Evolutionary conservation across 768 basidiomycete species (phyloP), one percentile per base, ranked within the genome.

Genomic region (Termitomyces titanicus): DNA sequence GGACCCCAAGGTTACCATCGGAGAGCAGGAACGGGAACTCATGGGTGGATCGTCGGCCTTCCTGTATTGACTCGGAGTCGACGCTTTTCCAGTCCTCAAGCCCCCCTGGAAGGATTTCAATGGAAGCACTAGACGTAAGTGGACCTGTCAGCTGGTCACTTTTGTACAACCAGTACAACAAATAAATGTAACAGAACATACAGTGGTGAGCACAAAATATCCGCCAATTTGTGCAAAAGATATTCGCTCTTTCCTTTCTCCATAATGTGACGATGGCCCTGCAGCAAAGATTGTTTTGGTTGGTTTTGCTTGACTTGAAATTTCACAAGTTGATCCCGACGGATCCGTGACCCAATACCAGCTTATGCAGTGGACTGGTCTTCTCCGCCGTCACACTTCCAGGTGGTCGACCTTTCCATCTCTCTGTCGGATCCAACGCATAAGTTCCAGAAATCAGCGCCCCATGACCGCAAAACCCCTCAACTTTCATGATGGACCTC

Each of bases 51-150:
- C 63, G 64, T 35, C 61, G 59, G 11, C 61, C 43, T 11, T 55
- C 61, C 20, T 62, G 53, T 20, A 64, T 59, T 29, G 58, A 5
- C 44, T 64, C 58, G 10, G 58, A 5, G 44, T 64, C 58, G 10
- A 59, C 53, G 7, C 57, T 46, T 48, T 55, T 60, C 83, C 83
- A 87, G 38, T 76, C 72, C 18, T 74, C 64, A 1, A 77, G 63
- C 49, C 78, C 75, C 1, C 85, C 86, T 17, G 87, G 85, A 33
- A 88, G 66, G 52, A 89, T 76, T 66, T 88, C 87, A 18, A 86
- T 66, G 1, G 86, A 81, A 43, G 59, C 47, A 24, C 81, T 82
- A 48, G 50, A 40, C n/a, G 22, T 29, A 45, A 40, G 50, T 34
- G 35, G 20, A 8, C 11, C 6, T 5, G 43, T 13, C 24, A 39